A percentile compares a stretch with the other conserved stretches of the same genome.
Conservation (phyloP, 2,329 filamentous ascomycete genomes). For the Xylariaceae sp. region DNA sequence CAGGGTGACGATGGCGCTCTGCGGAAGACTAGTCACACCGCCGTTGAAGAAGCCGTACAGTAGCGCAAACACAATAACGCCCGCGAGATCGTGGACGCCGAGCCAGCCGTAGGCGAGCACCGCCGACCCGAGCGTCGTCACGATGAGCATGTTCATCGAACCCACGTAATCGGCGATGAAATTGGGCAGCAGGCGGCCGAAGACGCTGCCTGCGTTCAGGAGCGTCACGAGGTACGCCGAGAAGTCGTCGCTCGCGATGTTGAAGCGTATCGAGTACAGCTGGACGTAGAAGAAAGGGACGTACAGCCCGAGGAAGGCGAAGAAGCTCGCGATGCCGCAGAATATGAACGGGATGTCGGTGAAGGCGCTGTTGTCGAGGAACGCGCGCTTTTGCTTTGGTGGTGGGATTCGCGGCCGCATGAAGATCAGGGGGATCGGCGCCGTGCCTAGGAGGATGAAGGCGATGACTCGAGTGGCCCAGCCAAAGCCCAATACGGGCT, state of each 20-base stretch:
- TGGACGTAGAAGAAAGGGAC: conserved; percentile 47
- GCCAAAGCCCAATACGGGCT: conserved; percentile 57
- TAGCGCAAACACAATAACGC: conserved; percentile 42
- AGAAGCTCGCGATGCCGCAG: conserved; percentile 37
- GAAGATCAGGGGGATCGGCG: too few species aligned
- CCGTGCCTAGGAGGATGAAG: conserved; percentile 45
- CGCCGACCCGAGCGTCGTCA: conserved; percentile 37
- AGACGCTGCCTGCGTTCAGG: conserved; percentile 46
- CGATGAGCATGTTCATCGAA: conserved; percentile 41
- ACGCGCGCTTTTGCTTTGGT: conserved; percentile 34
- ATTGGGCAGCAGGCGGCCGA: conserved; percentile 47
- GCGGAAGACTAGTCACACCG: conserved; percentile 43
- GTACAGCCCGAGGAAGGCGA: conserved; percentile 46
- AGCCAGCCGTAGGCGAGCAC: conserved; percentile 44
- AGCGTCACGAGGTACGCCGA: conserved; percentile 45
- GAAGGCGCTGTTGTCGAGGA: conserved; percentile 40
- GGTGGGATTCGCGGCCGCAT: too few species aligned
- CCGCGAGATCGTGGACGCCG: conserved; percentile 33
- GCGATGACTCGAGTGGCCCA: conserved; percentile 56
- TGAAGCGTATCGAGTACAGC: conserved; percentile 28
- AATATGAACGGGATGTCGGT: conserved; percentile 40
- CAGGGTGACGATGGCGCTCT: conserved; percentile 36
- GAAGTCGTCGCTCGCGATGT: conserved; percentile 17
- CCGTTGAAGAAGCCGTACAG: conserved; percentile 47
- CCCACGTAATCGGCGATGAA: conserved; percentile 44